Conservation (phyloP, 2,329 filamentous ascomycete species). For the Colletotrichum plurivorum region DNA sequence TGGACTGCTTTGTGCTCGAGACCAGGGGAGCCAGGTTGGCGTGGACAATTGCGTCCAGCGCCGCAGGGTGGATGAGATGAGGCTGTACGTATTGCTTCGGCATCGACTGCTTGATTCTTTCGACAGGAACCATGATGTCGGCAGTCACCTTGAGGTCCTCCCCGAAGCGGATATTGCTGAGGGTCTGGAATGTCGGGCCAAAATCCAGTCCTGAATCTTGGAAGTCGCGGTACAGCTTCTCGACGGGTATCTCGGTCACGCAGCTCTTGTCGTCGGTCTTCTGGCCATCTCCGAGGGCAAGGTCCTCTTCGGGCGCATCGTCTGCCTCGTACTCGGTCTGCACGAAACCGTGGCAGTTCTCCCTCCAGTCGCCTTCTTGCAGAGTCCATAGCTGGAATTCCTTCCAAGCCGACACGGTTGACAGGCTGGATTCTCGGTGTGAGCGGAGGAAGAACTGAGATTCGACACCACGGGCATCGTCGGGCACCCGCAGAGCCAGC, state of each 20-base stretch:
- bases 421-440: conserved; percentile 40
- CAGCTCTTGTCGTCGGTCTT: not conserved
- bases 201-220: conserved; percentile 40
- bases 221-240: conserved; percentile 40
- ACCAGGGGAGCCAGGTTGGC: conserved; percentile 37
- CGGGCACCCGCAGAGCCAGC: conserved; percentile 42
- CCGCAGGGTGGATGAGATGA: conserved; percentile 53
- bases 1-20: conserved; percentile 3
- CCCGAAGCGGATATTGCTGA: conserved; percentile 34
- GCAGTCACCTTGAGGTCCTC: conserved; percentile 24
- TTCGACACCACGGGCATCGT: conserved; percentile 39
- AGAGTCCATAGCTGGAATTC: conserved; percentile 46
- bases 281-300: too few relatives aligned
- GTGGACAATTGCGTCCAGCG: conserved; percentile 53
- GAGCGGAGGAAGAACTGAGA: conserved; percentile 41
- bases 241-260: conserved; percentile 20
- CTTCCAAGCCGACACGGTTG: conserved; percentile 38
- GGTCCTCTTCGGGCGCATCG: not conserved
- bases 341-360: conserved; percentile 47
- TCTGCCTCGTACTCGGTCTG: conserved; percentile 36
- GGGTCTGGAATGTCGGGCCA: conserved; percentile 41
- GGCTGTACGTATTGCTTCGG: conserved; percentile 43
- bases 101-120: conserved; percentile 38
- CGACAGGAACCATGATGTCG: conserved; percentile 20
- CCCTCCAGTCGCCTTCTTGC: conserved; percentile 42